phyloP scores from a whole-genome alignment of 2,329 filamentous ascomycete species.

The Hortaea werneckii region DNA sequence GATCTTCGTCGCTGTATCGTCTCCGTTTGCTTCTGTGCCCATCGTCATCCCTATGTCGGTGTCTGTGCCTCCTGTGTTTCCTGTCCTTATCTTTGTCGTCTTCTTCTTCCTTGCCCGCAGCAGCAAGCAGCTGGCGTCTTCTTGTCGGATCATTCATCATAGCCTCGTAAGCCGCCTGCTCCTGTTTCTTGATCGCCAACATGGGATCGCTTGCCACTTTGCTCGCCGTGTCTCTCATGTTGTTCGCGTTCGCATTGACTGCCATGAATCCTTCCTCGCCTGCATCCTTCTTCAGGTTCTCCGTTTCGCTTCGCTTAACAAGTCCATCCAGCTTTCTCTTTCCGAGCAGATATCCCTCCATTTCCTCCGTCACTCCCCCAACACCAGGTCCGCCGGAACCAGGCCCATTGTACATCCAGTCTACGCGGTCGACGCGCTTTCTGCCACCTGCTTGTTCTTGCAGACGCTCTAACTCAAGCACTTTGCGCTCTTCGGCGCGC shows the following conservation, averaged over 20 bases:
- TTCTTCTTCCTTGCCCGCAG: slow-evolving; percentile 23
- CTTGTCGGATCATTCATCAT: slow-evolving; percentile 70
- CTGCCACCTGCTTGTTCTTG: slow-evolving; percentile 81
- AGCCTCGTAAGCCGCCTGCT: slow-evolving; percentile 43
- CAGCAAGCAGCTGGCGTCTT: slow-evolving; percentile 55
- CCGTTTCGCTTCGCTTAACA: slow-evolving; percentile 68
- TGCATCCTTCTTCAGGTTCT: slow-evolving; percentile 64
- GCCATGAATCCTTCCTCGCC: slow-evolving; percentile 46
- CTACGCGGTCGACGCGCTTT: slow-evolving; percentile 72
- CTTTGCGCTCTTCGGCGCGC: slow-evolving; percentile 82
- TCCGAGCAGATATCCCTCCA: slow-evolving; percentile 84
- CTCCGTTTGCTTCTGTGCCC: slow-evolving; percentile 23
- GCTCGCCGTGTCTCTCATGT: slow-evolving; percentile 64
- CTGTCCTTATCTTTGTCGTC: slow-evolving; percentile 18
- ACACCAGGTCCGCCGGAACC: slow-evolving; percentile 64
- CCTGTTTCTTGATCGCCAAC: slow-evolving; percentile 84
- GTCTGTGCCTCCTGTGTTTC: slow-evolving; percentile 19
- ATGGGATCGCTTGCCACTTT: slow-evolving; percentile 90
- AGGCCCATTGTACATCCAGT: slow-evolving; percentile 97
- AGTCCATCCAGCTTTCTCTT: slow-evolving; percentile 86
- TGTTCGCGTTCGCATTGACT: slow-evolving; percentile 52
- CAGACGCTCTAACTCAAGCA: slow-evolving; percentile 82
- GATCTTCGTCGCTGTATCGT: slow-evolving; percentile 24
- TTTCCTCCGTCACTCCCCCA: slow-evolving; percentile 61
- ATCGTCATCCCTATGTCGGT: slow-evolving; percentile 17